Evolutionary conservation across 371 early-diverging fungal genomes (phyloP), one percentile per base, ranked within the genome.

Genomic region (Lichtheimia corymbifera): DNA sequence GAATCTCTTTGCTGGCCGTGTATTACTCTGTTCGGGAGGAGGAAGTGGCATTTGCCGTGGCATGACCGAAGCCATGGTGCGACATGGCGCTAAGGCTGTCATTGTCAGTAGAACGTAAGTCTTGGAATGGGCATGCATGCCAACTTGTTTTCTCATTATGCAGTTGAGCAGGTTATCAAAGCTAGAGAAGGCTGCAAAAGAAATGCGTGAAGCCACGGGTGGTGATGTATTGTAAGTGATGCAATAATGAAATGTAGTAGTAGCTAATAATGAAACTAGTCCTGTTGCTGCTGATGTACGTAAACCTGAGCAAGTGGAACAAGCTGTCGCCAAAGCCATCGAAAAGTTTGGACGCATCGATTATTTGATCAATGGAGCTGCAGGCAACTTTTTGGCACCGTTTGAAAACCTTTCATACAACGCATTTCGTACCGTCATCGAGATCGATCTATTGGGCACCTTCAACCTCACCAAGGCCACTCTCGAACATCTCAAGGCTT

Each of bases 371-470:
- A 76, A 76, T 50, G 83, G 83, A 47, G 90, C 89, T 28, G 92
- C 93, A 13, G 93, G 93, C 50, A 93, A 93, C 72, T 93, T 93
- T 65, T 74, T 93, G 57, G 79, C 89, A 13, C 76, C 89, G 25
- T 84, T 83, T 49, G 82, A 86, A 50, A 65, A 82, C 42, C 76
- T 93, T 7, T 87, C 88, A 3, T 83, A 86, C 67, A 88, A 89
- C 60, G 93, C 89, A 25, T 93, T 92, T 83, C 77, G 81, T 14
- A 79, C 84, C 28, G 83, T 83, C 28, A 79, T 83, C 61, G 83
- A 83, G 45, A 83, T 82, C 54, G 83, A 77, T 66, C 63, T 76
- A n/a, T 56, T 77, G 14, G 68, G 69, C 18, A 90, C 92, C 18
- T 93, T 87, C 75, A 88, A 92, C 72, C 77, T 88, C 13, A 85